Conservation (phyloP, 768 basidiomycete genomes). For the Leccinum aurantiacum region DNA sequence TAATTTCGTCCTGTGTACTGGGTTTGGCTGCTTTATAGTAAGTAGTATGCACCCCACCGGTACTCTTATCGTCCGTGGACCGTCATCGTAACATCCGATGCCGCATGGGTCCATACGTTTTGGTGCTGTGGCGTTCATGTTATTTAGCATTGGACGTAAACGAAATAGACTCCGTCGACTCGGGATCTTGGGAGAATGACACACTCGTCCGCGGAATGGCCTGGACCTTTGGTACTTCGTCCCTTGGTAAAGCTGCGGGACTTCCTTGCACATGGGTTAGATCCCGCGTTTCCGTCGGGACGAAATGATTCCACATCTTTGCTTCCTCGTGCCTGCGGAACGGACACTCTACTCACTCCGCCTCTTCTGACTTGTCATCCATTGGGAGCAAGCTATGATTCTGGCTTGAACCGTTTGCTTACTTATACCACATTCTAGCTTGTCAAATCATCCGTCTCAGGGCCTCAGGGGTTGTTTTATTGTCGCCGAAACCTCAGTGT, state of each 20-base stretch:
- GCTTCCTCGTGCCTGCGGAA: neutral
- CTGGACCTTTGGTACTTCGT: neutral
- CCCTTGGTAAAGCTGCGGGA: neutral
- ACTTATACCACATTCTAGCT: neutral
- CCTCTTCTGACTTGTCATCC: neutral
- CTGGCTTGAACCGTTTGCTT: neutral
- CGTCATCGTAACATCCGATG: neutral
- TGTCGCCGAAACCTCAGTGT: neutral
- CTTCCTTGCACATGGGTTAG: neutral
- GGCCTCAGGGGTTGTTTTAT: neutral
- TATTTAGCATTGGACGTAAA: neutral
- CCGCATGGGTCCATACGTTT: neutral
- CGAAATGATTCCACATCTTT: neutral
- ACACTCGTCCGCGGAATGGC: neutral
- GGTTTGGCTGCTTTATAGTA: conserved; percentile 14
- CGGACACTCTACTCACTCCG: neutral
- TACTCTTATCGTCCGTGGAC: neutral
- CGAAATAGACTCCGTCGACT: neutral
- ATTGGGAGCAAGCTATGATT: neutral
- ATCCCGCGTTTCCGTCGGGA: neutral
- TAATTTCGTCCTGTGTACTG: neutral
- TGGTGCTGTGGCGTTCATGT: neutral
- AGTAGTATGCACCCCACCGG: neutral
- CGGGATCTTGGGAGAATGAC: neutral
- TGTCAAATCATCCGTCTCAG: neutral